phyloP scores from a whole-genome alignment of 768 basidiomycete species.

The Kwoniella sp. region DNA sequence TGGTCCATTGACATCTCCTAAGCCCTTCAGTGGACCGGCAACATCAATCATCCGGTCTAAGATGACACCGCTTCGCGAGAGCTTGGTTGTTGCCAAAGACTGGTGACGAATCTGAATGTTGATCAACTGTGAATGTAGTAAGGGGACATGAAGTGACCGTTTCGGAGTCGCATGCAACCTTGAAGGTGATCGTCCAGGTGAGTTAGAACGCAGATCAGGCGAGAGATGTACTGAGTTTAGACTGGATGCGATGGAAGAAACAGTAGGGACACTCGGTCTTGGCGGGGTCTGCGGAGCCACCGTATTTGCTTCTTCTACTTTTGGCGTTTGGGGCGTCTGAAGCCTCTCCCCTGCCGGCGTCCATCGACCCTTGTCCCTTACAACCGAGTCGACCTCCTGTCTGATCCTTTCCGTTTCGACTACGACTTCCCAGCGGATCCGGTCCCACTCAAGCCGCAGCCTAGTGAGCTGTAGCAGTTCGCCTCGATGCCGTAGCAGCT shows the following conservation, averaged over 20 bases:
- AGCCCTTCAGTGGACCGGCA: slow-evolving; percentile 34
- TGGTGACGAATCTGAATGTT: slow-evolving; percentile 35
- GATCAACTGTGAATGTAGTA: slow-evolving; percentile 31
- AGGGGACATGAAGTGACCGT: slow-evolving; percentile 21
- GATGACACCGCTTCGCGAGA: slow-evolving; percentile 24
- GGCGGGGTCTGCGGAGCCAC: not conserved
- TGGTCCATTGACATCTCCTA: slow-evolving; percentile 37
- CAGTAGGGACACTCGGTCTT: not conserved
- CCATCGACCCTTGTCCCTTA: slow-evolving; percentile 27
- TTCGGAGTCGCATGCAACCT: slow-evolving; percentile 5
- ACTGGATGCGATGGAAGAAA: not conserved
- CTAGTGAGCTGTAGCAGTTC: slow-evolving; percentile 15
- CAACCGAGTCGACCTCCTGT: slow-evolving; percentile 21
- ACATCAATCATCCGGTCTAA: slow-evolving; percentile 48
- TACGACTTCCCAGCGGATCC: slow-evolving; percentile 29
- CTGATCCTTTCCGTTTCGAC: slow-evolving; percentile 27
- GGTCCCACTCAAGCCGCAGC: slow-evolving; percentile 39
- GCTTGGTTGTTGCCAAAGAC: slow-evolving; percentile 17
- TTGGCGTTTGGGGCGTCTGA: not conserved
- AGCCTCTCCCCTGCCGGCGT: not conserved
- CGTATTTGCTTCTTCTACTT: not conserved
- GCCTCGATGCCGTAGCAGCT: slow-evolving; percentile 22
- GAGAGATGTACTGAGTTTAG: not conserved
- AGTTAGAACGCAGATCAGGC: not conserved
- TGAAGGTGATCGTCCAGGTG: not conserved